Evolutionary conservation across 208 protist species (phyloP).

Genomic region (Leishmania braziliensis): DNA sequence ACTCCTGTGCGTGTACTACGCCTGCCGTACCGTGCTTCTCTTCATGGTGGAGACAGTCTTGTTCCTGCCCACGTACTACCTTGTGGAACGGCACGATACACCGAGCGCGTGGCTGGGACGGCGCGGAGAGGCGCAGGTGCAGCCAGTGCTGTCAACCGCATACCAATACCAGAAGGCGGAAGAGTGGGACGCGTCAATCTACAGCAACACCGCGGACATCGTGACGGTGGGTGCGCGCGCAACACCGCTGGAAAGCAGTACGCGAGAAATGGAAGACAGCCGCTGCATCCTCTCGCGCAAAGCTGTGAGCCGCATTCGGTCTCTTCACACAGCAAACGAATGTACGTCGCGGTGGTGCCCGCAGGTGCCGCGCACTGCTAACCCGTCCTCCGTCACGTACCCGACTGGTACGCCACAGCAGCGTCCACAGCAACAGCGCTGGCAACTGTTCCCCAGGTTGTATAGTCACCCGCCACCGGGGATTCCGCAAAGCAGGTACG

Average conservation of each 20-base stretch:
- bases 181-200: background rate
- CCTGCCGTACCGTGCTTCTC: constrained; percentile 7
- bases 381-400: background rate
- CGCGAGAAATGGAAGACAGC: constrained; percentile 2
- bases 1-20: constrained; percentile 26
- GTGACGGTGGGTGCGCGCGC: background rate
- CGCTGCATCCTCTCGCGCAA: constrained; percentile 15
- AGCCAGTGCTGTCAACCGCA: constrained; percentile 23
- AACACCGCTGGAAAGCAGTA: background rate
- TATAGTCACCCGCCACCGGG: background rate
- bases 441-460: background rate
- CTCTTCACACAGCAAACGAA: constrained; percentile 1
- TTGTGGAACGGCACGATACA: constrained; percentile 27
- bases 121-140: constrained; percentile 29
- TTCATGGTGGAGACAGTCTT: constrained; percentile 24
- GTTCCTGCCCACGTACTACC: constrained; percentile 24
- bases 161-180: constrained; percentile 17
- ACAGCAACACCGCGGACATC: background rate
- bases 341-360: constrained; percentile 3
- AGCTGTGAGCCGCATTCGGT: constrained; percentile 4
- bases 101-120: constrained; percentile 24
- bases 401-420: background rate
- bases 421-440: constrained; percentile 1
- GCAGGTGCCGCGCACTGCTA: background rate
- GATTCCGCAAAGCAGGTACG: background rate